Base-by-base conservation (phyloP, 495 filamentous ascomycete genomes). In the Darksidea phi region DNA sequence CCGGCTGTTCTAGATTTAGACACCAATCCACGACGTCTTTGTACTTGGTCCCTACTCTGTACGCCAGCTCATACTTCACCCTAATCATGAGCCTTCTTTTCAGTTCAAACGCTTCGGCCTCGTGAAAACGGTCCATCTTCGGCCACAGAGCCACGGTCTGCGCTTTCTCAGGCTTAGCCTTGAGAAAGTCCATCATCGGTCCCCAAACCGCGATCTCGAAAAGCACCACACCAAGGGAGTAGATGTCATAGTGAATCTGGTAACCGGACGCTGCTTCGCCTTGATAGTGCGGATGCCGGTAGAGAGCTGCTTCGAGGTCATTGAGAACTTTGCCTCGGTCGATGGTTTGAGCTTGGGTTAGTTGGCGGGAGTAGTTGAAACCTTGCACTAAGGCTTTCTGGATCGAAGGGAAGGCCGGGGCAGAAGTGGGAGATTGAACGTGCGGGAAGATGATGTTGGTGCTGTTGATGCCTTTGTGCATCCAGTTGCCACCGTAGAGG, bases 391-490 rank as follows among this genome's bases (percentile, higher is more conserved):
- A 36, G 1, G 51, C 51, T 23, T 28, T 3, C 3, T 41, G 10
- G 7, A 54, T 28, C 2, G 49, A 34, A 28, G 21, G 49, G n/a
- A 53, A 6, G n/a, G 28, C 41, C 7, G 7, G 32, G 32, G 5
- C 23, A 36, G n/a, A 21, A 4, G 3, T 17, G 2, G 6, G 8
- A 26, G 5, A 4, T n/a, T 10, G 24, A 36, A 42, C 10, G 6
- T 42, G 51, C 10, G 51, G 51, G 23, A 54, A 54, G 15, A 54
- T 42, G n/a, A 54, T 54, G 51, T 54, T 54, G 4, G 4, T 54
- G 34, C 51, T 54, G 51, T 42, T 54, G 51, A 54, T 54, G 28
- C 51, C n/a, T 54, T 54, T 54, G 51, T 54, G 51, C 51, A 54
- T 54, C 51, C 51, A 54, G 17, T 41, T 10, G 17, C 28, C 41